Base-by-base conservation (phyloP, 257 asterid genomes). In the Thymus quinquecostatus region DNA sequence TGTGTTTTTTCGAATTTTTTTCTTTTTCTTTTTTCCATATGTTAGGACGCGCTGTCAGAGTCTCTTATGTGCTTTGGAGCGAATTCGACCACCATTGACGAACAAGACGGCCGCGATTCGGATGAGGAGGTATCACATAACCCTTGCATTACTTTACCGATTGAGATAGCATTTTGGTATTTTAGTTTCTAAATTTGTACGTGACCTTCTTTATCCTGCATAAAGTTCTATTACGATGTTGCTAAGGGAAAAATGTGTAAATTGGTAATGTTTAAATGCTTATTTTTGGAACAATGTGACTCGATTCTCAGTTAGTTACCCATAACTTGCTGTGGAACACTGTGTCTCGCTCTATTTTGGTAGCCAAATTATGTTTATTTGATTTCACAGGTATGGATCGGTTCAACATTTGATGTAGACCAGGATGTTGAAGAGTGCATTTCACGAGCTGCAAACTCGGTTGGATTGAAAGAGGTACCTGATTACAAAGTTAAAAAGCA, bases 61-160 rank as follows among this genome's bases (percentile, higher is more conserved):
- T 87, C 96, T 74, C 91, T 91, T 29, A 60, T 94, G 80, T 86
- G 97, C 76, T 91, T 91, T 44, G 97, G 97, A 82, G 99, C 99
- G 60, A 82, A 79, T 76, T 94, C 97, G n/a, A 80, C 92, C 38
- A 85, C 89, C 77, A 71, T 80, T 66, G 96, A 88, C 74, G 87
- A 81, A 68, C 84, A 78, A 10, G 88, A 88, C 63, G 34, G 8
- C 47, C 13, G 36, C 64, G 71, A 76, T 14, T 75, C 62, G 3
- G 65, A 74, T 72, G 79, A 80, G 50, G 85, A 86, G 92, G 98
- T 86, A 74, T 12, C 59, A 3, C 45, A 30, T 69, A 11, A 0
- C 45, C 54, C 21, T 64, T 12, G 1, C 48, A 33, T 43, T 62
- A 8, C 61, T 21, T 66, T 36, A 6, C n/a, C 8, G 2, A 10